Evolutionary conservation across 2,329 filamentous ascomycete species (phyloP), one percentile per base, ranked within the genome.

Genomic region (Aureobasidium pullulans): DNA sequence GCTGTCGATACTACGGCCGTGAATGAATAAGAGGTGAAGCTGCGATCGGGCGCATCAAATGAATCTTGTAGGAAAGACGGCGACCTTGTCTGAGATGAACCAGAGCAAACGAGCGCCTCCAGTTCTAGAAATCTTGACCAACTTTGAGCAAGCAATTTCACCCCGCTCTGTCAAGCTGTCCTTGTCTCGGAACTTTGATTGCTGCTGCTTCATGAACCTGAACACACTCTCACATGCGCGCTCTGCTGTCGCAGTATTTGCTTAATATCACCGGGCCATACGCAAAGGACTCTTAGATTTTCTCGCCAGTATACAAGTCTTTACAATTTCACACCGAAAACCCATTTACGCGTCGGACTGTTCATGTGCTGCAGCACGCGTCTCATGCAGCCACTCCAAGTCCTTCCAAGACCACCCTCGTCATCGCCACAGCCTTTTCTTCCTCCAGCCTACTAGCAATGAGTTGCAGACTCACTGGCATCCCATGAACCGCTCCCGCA

Each of bases 381-480:
- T 19, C n/a, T 57, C 53, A 57, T 7, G 39, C 34, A 11, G 31
- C 44, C 11, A 29, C n/a, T 11, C 54, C 43, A 16, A 63, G 48
- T 19, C 36, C 57, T 28, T 54, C 37, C 40, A 62, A n/a, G 13
- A 76, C 67, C 1, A 63, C 66, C 28, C 62, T 66, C 4, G 73
- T 74, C 72, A 75, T 75, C 13, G 65, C 68, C 34, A 76, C 65
- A 0, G 74, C 72, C 61, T 76, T 76, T 53, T 76, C 74, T 57
- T 76, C 74, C 58, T 76, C 72, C 2, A 76, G 66, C 40, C 73
- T 67, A 48, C 69, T 66, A 6, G 72, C 74, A 32, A 76, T 66
- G 5, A 76, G 70, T 67, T 76, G 74, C 23, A 76, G 60, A 60
- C 70, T 75, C 0, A 76, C 68, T 2, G 76, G 76, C 65, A 78